Base-by-base conservation (phyloP, 2,329 filamentous ascomycete genomes). In the Pezicula neosporulosa region DNA sequence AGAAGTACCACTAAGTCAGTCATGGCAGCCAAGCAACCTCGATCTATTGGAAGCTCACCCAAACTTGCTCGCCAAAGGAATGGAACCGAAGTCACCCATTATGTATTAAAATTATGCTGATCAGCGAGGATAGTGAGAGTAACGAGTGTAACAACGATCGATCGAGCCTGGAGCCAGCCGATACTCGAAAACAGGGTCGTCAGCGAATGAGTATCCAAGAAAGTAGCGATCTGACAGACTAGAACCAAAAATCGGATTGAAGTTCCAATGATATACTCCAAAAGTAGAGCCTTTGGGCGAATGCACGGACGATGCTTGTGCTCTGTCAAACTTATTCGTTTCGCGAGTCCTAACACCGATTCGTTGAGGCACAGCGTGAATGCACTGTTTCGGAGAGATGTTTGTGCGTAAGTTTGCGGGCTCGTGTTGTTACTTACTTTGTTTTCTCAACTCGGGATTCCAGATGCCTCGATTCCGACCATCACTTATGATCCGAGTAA, bases 41-140 rank as follows among this genome's bases (percentile, higher is more conserved):
- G 13, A 7, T n/a, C 21, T 6, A 44, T 12, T 33, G 3, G 30
- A 19, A 39, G 51, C 52, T 47, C 44, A 61, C 59, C 51, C 59
- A 49, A 61, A 53, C 28, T 47, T 47, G 15, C 27, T 41, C 8
- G 42, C 54, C 45, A 51, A 35, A 36, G 48, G 48, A 30, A 55
- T 42, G 9, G 48, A 51, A 10, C 51, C 52, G 42, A 56, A 56
- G 6, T 15, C 33, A n/a, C 54, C 56, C 59, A 61, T 61, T 48
- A 47, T 54, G 48, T 50, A 60, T 56, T 43, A 48, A 18, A 41
- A 45, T 35, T 47, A 43, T 42, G 27, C n/a, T 28, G 27, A 16
- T 28, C n/a, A 28, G 6, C 24, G 24, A 33, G 12, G 27, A 28
- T 28, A 6, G 33, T 15, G 4, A 13, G 19, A 16, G 19, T 16